Evolutionary conservation across 495 filamentous ascomycete genomes (phyloP).

Genomic region (Beverwykella pulmonaria): DNA sequence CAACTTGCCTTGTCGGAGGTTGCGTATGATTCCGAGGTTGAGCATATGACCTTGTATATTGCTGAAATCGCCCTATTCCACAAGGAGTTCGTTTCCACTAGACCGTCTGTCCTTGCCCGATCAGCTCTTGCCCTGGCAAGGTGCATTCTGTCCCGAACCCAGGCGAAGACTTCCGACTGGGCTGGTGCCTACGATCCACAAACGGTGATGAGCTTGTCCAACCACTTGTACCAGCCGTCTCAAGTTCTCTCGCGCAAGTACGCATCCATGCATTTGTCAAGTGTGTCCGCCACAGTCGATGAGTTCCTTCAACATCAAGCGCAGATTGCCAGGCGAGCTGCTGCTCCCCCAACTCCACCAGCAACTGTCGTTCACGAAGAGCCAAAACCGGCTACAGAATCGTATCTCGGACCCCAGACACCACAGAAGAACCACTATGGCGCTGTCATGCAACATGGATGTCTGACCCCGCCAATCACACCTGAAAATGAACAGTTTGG

Average conservation of each 20-base stretch:
- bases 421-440: slow-evolving; percentile 78
- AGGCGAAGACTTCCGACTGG: slow-evolving; percentile 76
- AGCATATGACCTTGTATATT: slow-evolving; percentile 93
- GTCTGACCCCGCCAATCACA: slow-evolving; percentile 93
- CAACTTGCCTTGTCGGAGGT: slow-evolving; percentile 68
- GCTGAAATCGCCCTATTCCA: slow-evolving; percentile 94
- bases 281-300: slow-evolving; percentile 78
- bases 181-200: slow-evolving; percentile 77
- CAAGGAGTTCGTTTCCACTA: slow-evolving; percentile 89
- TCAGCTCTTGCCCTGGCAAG: slow-evolving; percentile 83
- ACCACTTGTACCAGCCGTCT: slow-evolving; percentile 85
- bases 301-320: slow-evolving; percentile 85
- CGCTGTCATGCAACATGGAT: slow-evolving; percentile 69
- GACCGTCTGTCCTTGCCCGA: slow-evolving; percentile 86
- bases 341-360: slow-evolving; percentile 69
- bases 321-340: slow-evolving; percentile 62
- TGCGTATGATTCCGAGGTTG: slow-evolving; percentile 75
- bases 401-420: slow-evolving; percentile 66
- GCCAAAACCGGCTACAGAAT: slow-evolving; percentile 48
- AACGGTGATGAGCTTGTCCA: slow-evolving; percentile 78
- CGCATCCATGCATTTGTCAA: slow-evolving; percentile 74
- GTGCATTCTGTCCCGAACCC: slow-evolving; percentile 79
- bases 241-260: slow-evolving; percentile 87
- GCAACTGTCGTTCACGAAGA: slow-evolving; percentile 55
- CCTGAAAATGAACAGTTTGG: slow-evolving; percentile 62